Evolutionary conservation across 768 basidiomycete species (phyloP), one percentile per base, ranked within the genome.

Genomic region (Rhodotorula graminis): DNA sequence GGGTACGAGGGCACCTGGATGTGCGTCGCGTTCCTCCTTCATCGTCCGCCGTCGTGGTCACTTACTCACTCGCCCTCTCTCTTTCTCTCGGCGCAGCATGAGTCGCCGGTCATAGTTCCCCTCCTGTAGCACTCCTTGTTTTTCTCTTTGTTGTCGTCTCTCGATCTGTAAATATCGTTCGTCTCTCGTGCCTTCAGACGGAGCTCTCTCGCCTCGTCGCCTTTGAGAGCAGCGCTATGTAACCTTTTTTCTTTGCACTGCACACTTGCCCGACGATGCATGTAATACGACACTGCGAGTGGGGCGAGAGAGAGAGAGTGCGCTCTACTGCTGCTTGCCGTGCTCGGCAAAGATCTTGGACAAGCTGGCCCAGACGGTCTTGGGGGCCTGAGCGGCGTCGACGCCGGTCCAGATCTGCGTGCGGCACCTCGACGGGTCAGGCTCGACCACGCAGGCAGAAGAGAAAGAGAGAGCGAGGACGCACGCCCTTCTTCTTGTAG

Each of bases 321-420:
- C 23, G 18, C 18, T 71, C 40, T 68, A 72, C 66, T 72, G 63
- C 72, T 73, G 63, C 72, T 73, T 69, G 58, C 64, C 31, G 52
- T 62, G 47, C 66, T 72, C 67, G 60, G 73, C 37, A 70, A 79
- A 75, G 65, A 77, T 74, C 69, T 71, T 61, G 42, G 67, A 53
- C 37, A 79, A 46, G 27, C 64, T 75, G 29, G 44, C 74, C 96
- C 96, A 98, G 29, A 99, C 95, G 57, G 96, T 85, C 64, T 84
- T 85, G 1, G 96, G 96, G 27, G 90, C 87, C 84, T 98, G 96
- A 25, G 95, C 90, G 64, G 93, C 96, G 78, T 99, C 96, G 70
- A 99, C 85, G 37, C 88, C 89, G 56, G 85, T 84, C 94, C 93
- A 78, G 61, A 98, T 71, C 69, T 71, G 67, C 33, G 42, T 2